These are phyloP conservation scores for Peronospora belbahrii DNA, from an alignment of 352 stramenopile species.

Conservation along the genomic window DNA sequence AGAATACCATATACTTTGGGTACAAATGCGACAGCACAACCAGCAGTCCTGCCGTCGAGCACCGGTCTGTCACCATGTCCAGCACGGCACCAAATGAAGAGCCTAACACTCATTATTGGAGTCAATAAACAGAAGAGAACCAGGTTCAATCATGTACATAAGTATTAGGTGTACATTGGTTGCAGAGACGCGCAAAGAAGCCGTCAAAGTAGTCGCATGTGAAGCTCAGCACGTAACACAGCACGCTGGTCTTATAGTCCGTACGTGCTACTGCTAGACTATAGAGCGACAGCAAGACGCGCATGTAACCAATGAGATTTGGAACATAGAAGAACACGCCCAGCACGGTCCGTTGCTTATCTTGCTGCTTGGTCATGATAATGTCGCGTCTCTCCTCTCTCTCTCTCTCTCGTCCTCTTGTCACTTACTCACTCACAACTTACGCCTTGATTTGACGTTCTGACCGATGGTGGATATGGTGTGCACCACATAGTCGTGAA, in stretches of 20 bases:
- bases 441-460: too few species aligned
- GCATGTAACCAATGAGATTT: conserved; percentile 94
- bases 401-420: too few species aligned
- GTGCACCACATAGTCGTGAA: conserved; percentile 2
- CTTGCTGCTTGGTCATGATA: conserved; percentile 12
- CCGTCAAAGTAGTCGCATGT: conserved; percentile 97
- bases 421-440: too few species aligned
- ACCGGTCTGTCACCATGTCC: conserved; percentile 98
- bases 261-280: conserved; percentile 76
- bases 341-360: conserved; percentile 34
- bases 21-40: conserved; percentile 92
- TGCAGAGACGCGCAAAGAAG: conserved; percentile 92
- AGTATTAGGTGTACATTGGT: conserved; percentile 95
- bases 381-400: too few species aligned
- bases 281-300: conserved; percentile 81
- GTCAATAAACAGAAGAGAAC: not conserved
- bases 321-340: conserved; percentile 94
- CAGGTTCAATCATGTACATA: too few species aligned
- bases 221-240: conserved; percentile 94
- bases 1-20: conserved; percentile 64
- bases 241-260: conserved; percentile 67
- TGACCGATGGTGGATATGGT: too few species aligned
- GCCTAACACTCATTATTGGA: conserved; percentile 24
- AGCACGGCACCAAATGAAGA: conserved; percentile 93
- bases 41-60: conserved; percentile 92